Base-by-base conservation (phyloP, 176 grass and related monocot species). In the Oryza australiensis region DNA sequence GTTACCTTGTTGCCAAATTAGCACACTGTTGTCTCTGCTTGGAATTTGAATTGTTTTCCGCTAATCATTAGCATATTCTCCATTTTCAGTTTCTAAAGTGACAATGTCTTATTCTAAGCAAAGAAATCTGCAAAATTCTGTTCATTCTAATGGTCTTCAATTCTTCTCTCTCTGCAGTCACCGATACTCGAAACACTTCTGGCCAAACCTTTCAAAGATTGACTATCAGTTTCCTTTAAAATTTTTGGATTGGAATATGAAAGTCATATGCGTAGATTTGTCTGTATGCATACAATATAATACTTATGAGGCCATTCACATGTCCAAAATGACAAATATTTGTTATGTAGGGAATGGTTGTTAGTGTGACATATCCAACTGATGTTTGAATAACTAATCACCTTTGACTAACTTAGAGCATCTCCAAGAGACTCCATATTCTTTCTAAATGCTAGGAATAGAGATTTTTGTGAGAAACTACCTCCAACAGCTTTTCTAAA, bases 121-220 rank as follows among this genome's bases (percentile, higher is more conserved):
- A 73, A 15, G 12, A 74, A 53, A 74, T 9, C 8, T 51, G 26
- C 45, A 53, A 53, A 74, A 53, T 53, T 74, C 27, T 32, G 71
- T 72, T 28, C 73, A 76, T 30, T 65, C 66, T 49, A 51, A 9
- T 48, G 64, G 64, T 70, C 73, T 38, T 78, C 41, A 43, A 41
- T 69, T 43, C 64, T 78, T 23, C 18, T 20, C 16, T 53, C 49
- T 20, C 18, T 20, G 5, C 5, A 22, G 49, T 53, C 15, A 53
- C 49, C 6, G 0, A 53, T 53, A 53, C 15, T 8, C 1, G 49
- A 2, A 1, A 18, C 15, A 53, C 5, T 53, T 53, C 1, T 7
- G 16, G 18, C 18, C 49, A 53, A 53, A 53, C 16, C 7, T 53
- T 53, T 22, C 49, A 53, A 53, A 53, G 16, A 20, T 53, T 22